phyloP scores from a whole-genome alignment of 257 asterid genomes.

The Nicotiana paniculata region DNA sequence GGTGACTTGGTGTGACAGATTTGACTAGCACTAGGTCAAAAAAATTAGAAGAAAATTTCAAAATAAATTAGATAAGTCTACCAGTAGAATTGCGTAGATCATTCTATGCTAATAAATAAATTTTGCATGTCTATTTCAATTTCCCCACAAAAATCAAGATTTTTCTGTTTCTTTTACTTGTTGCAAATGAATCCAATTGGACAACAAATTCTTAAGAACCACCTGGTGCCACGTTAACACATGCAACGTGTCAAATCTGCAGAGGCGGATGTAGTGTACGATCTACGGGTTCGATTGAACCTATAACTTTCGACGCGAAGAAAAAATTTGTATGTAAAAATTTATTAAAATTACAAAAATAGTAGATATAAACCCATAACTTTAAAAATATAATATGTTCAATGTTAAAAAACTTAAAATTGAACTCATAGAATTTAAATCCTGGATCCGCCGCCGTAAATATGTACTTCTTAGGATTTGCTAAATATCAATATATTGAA shows the following conservation, averaged over 20 bases:
- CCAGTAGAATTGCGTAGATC: not conserved
- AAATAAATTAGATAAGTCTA: not conserved
- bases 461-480: not conserved
- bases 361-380: too few relatives aligned
- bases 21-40: not conserved
- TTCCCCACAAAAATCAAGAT: not conserved
- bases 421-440: too few relatives aligned
- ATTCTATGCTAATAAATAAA: not conserved
- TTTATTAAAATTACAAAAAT: too few relatives aligned
- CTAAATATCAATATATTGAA: not conserved
- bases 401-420: too few relatives aligned
- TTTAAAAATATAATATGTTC: too few relatives aligned
- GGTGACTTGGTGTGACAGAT: not conserved
- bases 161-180: too few relatives aligned
- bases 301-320: too few relatives aligned
- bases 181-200: not conserved
- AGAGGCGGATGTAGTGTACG: too few relatives aligned
- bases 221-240: slow-evolving; percentile 1
- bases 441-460: too few relatives aligned
- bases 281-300: too few relatives aligned
- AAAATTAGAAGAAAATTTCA: not conserved
- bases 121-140: not conserved
- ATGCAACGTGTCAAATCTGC: slow-evolving; percentile 9
- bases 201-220: not conserved
- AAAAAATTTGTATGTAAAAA: too few relatives aligned